phyloP scores from a whole-genome alignment of 2,329 filamentous ascomycete species.

The Penicillium brasilianum region DNA sequence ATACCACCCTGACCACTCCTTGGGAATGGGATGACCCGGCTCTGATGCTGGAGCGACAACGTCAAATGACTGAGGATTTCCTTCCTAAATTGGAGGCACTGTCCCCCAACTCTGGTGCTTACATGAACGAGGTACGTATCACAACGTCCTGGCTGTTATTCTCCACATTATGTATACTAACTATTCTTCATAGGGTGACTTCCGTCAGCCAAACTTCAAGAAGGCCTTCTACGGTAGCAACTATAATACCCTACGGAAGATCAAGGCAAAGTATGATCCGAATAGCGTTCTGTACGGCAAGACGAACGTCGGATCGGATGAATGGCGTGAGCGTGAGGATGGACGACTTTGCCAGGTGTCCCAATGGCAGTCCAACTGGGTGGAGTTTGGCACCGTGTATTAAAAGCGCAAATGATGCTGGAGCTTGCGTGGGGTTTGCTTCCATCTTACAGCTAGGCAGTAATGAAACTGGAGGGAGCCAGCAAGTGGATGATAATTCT shows the following conservation, averaged over 20 bases:
- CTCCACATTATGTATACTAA: background rate
- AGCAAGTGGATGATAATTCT: background rate
- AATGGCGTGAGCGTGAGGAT: constrained; percentile 10
- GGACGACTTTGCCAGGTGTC: constrained; percentile 6
- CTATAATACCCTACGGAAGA: constrained; percentile 37
- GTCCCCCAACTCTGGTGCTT: constrained; percentile 40
- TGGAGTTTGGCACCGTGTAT: background rate
- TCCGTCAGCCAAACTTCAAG: constrained; percentile 43
- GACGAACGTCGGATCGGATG: constrained; percentile 8
- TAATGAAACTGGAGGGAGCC: background rate
- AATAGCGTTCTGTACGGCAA: constrained; percentile 1
- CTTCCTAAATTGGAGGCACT: constrained; percentile 44
- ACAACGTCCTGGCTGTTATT: background rate
- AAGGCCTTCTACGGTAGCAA: constrained; percentile 46
- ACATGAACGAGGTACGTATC: constrained; percentile 29
- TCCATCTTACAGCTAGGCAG: background rate
- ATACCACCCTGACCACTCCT: constrained; percentile 40
- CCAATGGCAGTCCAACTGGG: constrained; percentile 2
- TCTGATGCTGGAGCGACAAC: constrained; percentile 42
- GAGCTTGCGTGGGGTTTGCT: background rate
- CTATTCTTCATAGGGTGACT: constrained; percentile 24
- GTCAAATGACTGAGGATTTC: constrained; percentile 47
- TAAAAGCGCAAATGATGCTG: background rate
- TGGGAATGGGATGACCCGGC: constrained; percentile 44
- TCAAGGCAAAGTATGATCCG: constrained; percentile 49